phyloP scores from a whole-genome alignment of 1,284 basidiomycete genomes.

The Ganoderma sinense region DNA sequence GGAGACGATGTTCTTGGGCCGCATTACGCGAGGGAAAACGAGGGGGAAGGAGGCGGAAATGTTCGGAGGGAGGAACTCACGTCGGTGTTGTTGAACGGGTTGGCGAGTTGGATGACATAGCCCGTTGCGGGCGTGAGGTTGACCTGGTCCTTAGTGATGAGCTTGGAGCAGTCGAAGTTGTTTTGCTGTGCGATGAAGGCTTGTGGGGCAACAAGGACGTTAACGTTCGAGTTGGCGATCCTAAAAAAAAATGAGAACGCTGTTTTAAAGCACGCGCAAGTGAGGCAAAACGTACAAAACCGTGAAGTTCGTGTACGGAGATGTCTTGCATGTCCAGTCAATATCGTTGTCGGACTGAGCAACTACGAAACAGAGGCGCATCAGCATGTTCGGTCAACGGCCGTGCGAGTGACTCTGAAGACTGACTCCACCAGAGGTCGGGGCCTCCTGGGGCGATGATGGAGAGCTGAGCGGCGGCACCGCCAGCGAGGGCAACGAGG shows the following conservation, averaged over 20 bases:
- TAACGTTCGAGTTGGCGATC: slow-evolving; percentile 47
- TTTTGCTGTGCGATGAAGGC: slow-evolving; percentile 57
- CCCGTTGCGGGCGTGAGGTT: slow-evolving; percentile 51
- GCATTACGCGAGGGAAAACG: background rate
- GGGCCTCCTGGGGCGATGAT: slow-evolving; percentile 47
- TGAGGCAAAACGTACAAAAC: slow-evolving; percentile 45
- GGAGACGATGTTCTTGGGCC: background rate
- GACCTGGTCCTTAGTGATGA: slow-evolving; percentile 56
- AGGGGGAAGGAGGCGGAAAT: background rate
- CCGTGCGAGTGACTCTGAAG: too few relatives aligned
- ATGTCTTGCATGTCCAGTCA: slow-evolving; percentile 49
- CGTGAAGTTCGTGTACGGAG: slow-evolving; percentile 46
- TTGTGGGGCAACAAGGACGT: slow-evolving; percentile 42
- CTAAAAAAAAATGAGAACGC: slow-evolving; percentile 38
- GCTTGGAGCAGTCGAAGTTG: slow-evolving; percentile 68
- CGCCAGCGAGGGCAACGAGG: slow-evolving; percentile 43
- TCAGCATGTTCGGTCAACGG: background rate
- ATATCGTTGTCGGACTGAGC: slow-evolving; percentile 46
- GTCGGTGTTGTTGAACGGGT: slow-evolving; percentile 63
- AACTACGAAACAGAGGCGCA: slow-evolving; percentile 24
- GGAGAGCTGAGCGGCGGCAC: slow-evolving; percentile 46
- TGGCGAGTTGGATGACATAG: slow-evolving; percentile 66
- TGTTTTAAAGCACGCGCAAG: background rate
- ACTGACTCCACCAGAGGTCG: slow-evolving; percentile 58
- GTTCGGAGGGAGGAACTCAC: slow-evolving; percentile 41